Conservation (phyloP, 2,329 filamentous ascomycete genomes). For the Exophiala alcalophila region DNA sequence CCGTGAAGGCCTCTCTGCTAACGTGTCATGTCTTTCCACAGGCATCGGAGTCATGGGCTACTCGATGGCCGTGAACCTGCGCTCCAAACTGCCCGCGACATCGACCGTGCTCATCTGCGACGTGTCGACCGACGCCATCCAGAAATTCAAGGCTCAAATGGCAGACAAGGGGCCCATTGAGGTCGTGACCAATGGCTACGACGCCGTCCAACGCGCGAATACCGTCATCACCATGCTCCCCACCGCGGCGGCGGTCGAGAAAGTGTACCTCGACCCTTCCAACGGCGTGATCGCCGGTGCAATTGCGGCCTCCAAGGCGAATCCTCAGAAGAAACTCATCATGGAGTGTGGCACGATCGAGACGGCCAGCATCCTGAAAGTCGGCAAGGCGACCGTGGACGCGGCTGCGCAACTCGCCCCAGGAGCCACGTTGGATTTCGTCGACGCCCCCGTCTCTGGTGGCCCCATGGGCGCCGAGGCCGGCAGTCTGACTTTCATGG, state of each 20-base stretch:
- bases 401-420: slow-evolving; percentile 16
- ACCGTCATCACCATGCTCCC: slow-evolving; percentile 55
- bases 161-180: slow-evolving; percentile 37
- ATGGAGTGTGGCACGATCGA: slow-evolving; percentile 57
- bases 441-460: slow-evolving; percentile 54
- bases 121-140: slow-evolving; percentile 38
- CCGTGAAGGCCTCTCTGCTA: neutral
- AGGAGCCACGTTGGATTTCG: slow-evolving; percentile 42
- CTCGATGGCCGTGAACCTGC: slow-evolving; percentile 43
- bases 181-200: slow-evolving; percentile 38
- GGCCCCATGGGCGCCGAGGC: slow-evolving; percentile 53
- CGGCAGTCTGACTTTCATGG: slow-evolving; percentile 55
- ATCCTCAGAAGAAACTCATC: slow-evolving; percentile 48
- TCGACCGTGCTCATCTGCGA: slow-evolving; percentile 40
- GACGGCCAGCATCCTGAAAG: slow-evolving; percentile 48
- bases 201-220: slow-evolving; percentile 44
- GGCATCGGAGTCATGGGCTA: slow-evolving; percentile 45
- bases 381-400: slow-evolving; percentile 37
- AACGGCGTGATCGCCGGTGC: slow-evolving; percentile 38
- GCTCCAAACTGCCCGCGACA: slow-evolving; percentile 35
- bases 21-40: slow-evolving; percentile 7
- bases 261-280: slow-evolving; percentile 49
- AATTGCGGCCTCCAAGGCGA: slow-evolving; percentile 37
- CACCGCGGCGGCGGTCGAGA: slow-evolving; percentile 51
- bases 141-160: slow-evolving; percentile 39